Evolutionary conservation across 176 grass and related monocot species (phyloP).

Genomic region (Aegilops bicornis): DNA sequence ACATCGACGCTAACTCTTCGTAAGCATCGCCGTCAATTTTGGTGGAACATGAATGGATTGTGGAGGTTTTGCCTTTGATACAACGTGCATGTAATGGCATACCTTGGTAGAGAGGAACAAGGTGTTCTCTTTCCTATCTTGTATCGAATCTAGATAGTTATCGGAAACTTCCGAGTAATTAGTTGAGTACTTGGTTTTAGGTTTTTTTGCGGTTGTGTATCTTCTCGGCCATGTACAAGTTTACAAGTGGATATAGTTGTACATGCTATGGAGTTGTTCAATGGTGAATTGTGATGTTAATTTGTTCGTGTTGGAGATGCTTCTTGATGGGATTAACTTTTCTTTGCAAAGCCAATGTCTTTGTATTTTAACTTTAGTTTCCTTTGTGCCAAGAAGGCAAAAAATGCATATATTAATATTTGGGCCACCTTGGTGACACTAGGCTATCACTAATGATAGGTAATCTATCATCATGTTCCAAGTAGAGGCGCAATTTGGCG

Average conservation of each 20-base stretch:
- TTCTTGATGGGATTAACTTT: too few species aligned
- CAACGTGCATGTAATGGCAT: background rate
- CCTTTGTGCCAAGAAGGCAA: too few species aligned
- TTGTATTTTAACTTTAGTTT: too few species aligned
- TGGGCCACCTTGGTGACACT: too few species aligned
- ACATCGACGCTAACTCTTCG: conserved; percentile 14
- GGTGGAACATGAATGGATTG: background rate
- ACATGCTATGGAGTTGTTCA: conserved; percentile 26
- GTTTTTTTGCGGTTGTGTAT: conserved; percentile 33
- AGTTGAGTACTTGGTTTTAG: conserved; percentile 34
- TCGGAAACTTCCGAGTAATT: background rate
- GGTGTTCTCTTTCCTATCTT: background rate
- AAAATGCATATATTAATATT: too few species aligned
- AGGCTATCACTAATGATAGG: too few species aligned
- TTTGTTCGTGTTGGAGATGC: background rate
- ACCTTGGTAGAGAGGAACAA: conserved; percentile 21
- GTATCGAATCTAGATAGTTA: conserved; percentile 8
- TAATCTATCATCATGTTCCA: too few species aligned
- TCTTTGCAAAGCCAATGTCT: too few species aligned
- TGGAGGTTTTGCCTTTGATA: conserved; percentile 14
- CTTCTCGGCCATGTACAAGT: conserved; percentile 6
- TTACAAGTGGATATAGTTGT: conserved; percentile 38
- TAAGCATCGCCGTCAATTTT: conserved; percentile 15
- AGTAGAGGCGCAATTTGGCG: too few species aligned
- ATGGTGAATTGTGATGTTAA: background rate